Conservation (phyloP, 225 moss, liverwort and hornwort species). For the Pleurozium schreberi region DNA sequence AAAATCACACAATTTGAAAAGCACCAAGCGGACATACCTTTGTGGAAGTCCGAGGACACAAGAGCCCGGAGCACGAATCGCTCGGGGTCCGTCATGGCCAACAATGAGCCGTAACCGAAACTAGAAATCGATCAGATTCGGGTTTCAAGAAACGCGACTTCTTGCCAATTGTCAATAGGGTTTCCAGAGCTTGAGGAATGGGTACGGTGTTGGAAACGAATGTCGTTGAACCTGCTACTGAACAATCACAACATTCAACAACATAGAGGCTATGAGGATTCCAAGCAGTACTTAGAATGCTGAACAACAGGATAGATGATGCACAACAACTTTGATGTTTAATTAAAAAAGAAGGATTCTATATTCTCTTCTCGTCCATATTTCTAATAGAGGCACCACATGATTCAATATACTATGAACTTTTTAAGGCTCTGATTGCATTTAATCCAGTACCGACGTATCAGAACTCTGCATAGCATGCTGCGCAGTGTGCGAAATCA, state of each 20-base stretch:
- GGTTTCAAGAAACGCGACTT: background rate
- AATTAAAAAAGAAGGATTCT: too few relatives aligned
- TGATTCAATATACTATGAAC: background rate
- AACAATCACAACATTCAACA: background rate
- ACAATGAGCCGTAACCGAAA: background rate
- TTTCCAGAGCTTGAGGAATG: background rate
- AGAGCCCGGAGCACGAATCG: constrained; percentile 26
- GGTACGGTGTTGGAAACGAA: background rate
- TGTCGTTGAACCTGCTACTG: background rate
- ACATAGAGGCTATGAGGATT: background rate
- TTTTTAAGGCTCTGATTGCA: background rate
- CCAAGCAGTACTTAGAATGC: background rate
- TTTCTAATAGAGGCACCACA: too few relatives aligned
- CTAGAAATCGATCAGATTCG: background rate
- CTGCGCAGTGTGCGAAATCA: background rate
- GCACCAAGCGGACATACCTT: background rate
- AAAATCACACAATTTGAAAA: background rate
- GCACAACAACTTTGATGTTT: background rate
- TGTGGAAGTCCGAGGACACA: constrained; percentile 5
- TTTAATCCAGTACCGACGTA: background rate
- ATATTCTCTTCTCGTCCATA: background rate
- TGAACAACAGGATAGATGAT: background rate
- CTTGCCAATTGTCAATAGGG: background rate
- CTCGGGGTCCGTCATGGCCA: constrained; percentile 8
- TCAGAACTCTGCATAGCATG: background rate